Evolutionary conservation across 305 asterid species (phyloP), one percentile per base, ranked within the genome.

Genomic region (Fraxinus nigra): DNA sequence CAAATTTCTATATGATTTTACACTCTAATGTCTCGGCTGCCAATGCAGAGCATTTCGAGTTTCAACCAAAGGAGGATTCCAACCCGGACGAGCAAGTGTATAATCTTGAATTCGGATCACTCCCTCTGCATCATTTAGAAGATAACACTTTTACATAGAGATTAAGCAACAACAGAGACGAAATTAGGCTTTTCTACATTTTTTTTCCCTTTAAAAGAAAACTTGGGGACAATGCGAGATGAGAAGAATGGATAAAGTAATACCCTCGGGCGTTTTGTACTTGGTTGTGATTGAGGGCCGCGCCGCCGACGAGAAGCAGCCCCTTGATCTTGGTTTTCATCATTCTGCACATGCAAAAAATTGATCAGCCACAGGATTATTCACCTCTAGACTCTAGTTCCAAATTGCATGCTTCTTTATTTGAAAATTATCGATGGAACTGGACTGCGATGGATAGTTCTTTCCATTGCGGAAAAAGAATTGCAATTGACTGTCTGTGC

Each of bases 211-310:
- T n/a, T 22, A 63, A 63, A 63, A 2, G 72, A 63, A 63, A 22
- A 63, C 16, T 63, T 63, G 33, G 72, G 72, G 70, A 20, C 13
- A 20, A 63, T 16, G n/a, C 24, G 20, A 51, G 63, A 51, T 16
- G 63, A 51, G 24, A 51, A 5, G 63, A 51, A 51, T 9, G 40
- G 14, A 81, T 11, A 37, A 79, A 54, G 16, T 51, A 14, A 76
- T 81, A 85, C 90, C 90, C 83, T 87, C 7, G 40, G 90, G 78
- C 90, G 90, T 83, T 87, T 87, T 54, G 89, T 18, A 35, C 78
- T 75, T 33, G 86, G 79, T 54, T 76, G 80, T 10, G 81, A 77
- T 43, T 63, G 63, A 83, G 84, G 76, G 77, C 76, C 85, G 20
- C 70, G 78, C 48, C 85, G 79, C 20, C 32, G 78, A 11, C 81